Percentiles rank a stretch among this genome's conserved stretches.
Conservation (phyloP, 352 stramenopile genomes). For the Saprolegnia diclina region DNA sequence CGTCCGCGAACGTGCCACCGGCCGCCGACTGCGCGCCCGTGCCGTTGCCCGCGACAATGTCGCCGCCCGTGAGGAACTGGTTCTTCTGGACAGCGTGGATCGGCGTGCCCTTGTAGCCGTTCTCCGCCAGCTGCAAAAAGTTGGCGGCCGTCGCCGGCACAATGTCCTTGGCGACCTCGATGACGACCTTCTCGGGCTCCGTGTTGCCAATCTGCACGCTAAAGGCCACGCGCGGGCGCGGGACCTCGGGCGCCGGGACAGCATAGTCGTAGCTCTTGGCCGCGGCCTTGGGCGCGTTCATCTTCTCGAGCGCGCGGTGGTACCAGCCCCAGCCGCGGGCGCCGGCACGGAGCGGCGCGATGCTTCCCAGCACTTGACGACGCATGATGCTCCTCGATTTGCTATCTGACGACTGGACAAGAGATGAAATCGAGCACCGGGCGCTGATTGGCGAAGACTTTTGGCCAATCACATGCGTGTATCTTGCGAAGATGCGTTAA, state of each 20-base stretch:
- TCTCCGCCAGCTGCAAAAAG: slow-evolving; percentile 67
- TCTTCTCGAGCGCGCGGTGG: slow-evolving; percentile 76
- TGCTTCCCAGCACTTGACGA: slow-evolving; percentile 20
- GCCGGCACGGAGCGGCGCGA: slow-evolving; percentile 37
- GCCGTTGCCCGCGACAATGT: slow-evolving; percentile 66
- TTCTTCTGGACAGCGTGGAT: slow-evolving; percentile 85
- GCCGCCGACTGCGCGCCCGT: slow-evolving; percentile 69
- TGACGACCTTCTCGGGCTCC: slow-evolving; percentile 64
- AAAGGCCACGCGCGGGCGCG: slow-evolving; percentile 66
- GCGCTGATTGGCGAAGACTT: slow-evolving; percentile 18
- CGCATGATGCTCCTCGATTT: slow-evolving; percentile 12
- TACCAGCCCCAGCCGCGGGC: slow-evolving; percentile 78
- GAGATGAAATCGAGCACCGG: background rate
- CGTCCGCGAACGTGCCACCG: slow-evolving; percentile 71
- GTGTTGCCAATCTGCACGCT: slow-evolving; percentile 79
- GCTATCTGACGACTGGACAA: slow-evolving; percentile 23
- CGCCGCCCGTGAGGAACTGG: slow-evolving; percentile 63
- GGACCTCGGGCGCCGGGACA: slow-evolving; percentile 42
- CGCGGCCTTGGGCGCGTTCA: slow-evolving; percentile 54
- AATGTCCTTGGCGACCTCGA: slow-evolving; percentile 80
- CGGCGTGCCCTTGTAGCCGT: slow-evolving; percentile 74
- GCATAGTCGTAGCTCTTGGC: slow-evolving; percentile 59
- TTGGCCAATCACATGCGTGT: slow-evolving; percentile 17
- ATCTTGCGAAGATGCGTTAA: slow-evolving; percentile 6
- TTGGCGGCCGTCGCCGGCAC: slow-evolving; percentile 69